These are phyloP conservation scores for Thalia dealbata DNA, from an alignment of 176 grass and related monocot species.

Conservation along the genomic window DNA sequence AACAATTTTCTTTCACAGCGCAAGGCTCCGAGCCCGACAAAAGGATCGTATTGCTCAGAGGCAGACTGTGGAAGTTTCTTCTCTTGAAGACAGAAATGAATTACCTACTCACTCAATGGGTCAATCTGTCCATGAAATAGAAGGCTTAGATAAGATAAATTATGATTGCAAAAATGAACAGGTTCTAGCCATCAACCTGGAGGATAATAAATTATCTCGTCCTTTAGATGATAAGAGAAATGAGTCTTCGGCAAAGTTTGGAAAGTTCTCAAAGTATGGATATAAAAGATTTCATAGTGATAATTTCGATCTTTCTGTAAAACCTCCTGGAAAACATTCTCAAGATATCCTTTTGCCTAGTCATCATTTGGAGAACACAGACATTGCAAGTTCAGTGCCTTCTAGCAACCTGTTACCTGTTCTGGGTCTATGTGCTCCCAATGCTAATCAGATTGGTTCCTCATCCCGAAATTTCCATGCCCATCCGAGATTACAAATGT, in stretches of 20 bases:
- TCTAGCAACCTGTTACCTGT: conserved; percentile 66
- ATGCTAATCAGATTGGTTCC: conserved; percentile 55
- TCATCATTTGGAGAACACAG: conserved; percentile 31
- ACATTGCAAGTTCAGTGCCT: conserved; percentile 41
- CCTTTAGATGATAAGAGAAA: conserved; percentile 36
- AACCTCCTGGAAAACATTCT: conserved; percentile 25
- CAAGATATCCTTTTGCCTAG: conserved; percentile 29
- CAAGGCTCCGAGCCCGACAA: conserved; percentile 78
- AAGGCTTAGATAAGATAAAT: conserved; percentile 35
- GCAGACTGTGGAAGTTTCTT: conserved; percentile 30
- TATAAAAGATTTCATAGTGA: conserved; percentile 47
- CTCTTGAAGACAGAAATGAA: conserved; percentile 28
- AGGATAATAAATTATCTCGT: conserved; percentile 24
- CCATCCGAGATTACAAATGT: conserved; percentile 20
- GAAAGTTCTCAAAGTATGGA: conserved; percentile 38
- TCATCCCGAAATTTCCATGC: conserved; percentile 30
- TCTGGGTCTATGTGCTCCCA: conserved; percentile 88
- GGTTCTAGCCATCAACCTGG: conserved; percentile 1
- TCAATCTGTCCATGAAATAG: conserved; percentile 25
- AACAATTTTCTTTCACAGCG: conserved; percentile 40
- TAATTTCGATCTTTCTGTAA: conserved; percentile 44
- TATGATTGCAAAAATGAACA: conserved; percentile 31
- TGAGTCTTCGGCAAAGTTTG: conserved; percentile 40
- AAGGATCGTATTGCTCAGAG: conserved; percentile 79
- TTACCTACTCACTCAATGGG: conserved; percentile 33